Conservation (phyloP, 2,329 filamentous ascomycete species). For the Neophaeococcomyces mojaviensis region DNA sequence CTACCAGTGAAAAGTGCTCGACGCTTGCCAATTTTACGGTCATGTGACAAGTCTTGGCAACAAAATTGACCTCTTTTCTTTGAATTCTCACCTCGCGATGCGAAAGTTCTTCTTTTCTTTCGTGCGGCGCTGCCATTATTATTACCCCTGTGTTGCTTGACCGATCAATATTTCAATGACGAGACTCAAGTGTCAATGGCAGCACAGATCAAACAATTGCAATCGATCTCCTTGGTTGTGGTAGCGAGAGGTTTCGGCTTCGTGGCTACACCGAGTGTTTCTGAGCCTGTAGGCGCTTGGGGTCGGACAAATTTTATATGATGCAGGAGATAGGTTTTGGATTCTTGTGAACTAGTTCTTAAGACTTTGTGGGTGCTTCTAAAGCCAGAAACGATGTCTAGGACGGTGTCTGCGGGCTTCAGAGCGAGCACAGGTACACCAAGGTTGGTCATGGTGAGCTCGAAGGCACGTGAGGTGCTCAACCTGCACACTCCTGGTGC, state of each 20-base stretch:
- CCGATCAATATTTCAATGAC: slow-evolving; percentile 46
- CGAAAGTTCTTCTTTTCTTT: slow-evolving; percentile 43
- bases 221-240: slow-evolving; percentile 36
- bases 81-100: not conserved
- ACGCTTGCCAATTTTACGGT: too few species aligned
- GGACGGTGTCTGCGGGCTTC: too few species aligned
- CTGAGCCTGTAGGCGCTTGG: slow-evolving; percentile 30
- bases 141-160: slow-evolving; percentile 75
- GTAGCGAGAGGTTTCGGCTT: slow-evolving; percentile 27
- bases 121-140: slow-evolving; percentile 70
- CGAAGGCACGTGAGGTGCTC: too few species aligned
- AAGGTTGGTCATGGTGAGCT: too few species aligned
- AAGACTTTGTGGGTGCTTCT: too few species aligned
- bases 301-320: slow-evolving; percentile 47
- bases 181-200: slow-evolving; percentile 65
- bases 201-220: slow-evolving; percentile 76
- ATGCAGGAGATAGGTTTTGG: not conserved
- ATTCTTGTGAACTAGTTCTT: too few species aligned
- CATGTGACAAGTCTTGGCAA: slow-evolving; percentile 1
- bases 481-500: too few species aligned
- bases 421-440: too few species aligned
- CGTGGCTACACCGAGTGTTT: slow-evolving; percentile 27
- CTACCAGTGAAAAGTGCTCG: too few species aligned
- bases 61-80: not conserved
- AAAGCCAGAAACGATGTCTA: too few species aligned